phyloP scores from a whole-genome alignment of 2,329 filamentous ascomycete species.

The Aplosporella prunicola region DNA sequence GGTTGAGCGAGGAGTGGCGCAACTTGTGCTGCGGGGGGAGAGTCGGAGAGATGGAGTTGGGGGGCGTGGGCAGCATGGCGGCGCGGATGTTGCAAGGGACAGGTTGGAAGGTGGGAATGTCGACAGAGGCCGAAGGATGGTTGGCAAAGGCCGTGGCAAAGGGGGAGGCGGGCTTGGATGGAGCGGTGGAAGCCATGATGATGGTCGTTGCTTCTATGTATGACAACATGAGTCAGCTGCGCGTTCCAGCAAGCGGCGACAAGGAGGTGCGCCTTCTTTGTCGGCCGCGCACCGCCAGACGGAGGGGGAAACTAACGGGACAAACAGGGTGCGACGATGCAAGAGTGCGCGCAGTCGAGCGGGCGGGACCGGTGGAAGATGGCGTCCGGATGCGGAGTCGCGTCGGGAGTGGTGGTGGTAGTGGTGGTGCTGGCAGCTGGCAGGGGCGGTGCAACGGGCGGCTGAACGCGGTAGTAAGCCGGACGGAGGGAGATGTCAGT shows the following conservation, averaged over 20 bases:
- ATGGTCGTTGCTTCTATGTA: conserved; percentile 13
- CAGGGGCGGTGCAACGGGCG: too few relatives aligned
- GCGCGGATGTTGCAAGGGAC: conserved; percentile 15
- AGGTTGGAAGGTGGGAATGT: conserved; percentile 22
- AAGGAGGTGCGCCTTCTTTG: conserved; percentile 7
- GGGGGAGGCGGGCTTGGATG: conserved; percentile 30
- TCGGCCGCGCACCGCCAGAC: too few relatives aligned
- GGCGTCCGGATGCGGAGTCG: conserved; percentile 11
- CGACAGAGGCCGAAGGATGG: conserved; percentile 17
- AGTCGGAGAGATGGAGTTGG: conserved; percentile 87
- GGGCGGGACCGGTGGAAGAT: not conserved
- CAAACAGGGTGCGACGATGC: conserved; percentile 1
- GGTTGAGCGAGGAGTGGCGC: conserved; percentile 45
- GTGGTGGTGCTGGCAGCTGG: not conserved
- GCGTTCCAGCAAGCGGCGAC: conserved; percentile 1
- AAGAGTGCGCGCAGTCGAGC: too few relatives aligned
- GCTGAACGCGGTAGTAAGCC: too few relatives aligned
- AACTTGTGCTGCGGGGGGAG: conserved; percentile 67
- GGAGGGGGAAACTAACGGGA: too few relatives aligned
- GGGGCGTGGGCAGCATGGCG: conserved; percentile 69
- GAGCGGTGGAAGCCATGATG: conserved; percentile 27
- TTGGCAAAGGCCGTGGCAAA: conserved; percentile 31
- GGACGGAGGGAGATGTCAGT: too few relatives aligned
- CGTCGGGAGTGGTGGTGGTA: not conserved
- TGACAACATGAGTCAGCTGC: conserved; percentile 22